phyloP scores from a whole-genome alignment of 345 rosid genomes.

The Physaria fendleri region DNA sequence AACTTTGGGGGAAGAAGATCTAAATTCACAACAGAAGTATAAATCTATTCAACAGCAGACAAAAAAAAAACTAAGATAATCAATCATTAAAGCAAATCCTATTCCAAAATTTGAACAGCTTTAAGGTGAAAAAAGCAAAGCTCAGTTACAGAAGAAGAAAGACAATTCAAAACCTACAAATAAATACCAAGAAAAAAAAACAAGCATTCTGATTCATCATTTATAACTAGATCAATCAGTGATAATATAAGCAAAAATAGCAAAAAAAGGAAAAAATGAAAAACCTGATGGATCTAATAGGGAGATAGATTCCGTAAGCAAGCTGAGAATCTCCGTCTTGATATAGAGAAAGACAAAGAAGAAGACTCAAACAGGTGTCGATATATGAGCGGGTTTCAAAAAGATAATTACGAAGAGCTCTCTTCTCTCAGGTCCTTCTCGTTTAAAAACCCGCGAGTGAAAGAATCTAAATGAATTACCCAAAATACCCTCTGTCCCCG shows the following conservation, averaged over 20 bases:
- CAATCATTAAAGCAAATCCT: not conserved
- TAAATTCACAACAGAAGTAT: slow-evolving; percentile 14
- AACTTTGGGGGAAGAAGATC: slow-evolving; percentile 1
- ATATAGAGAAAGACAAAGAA: not conserved
- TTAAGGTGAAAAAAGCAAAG: not conserved
- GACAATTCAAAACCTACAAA: not conserved
- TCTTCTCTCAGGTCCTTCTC: too few relatives aligned
- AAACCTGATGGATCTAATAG: slow-evolving; percentile 30
- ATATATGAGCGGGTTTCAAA: slow-evolving; percentile 5
- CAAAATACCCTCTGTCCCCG: slow-evolving; percentile 17
- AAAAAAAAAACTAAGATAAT: not conserved
- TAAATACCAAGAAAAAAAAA: not conserved
- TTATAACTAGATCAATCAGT: not conserved
- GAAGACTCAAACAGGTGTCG: slow-evolving; percentile 23
- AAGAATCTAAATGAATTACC: not conserved
- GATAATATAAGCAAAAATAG: not conserved
- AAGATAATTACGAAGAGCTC: not conserved
- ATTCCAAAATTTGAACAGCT: not conserved
- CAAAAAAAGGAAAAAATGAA: not conserved
- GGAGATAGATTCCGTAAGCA: slow-evolving; percentile 16
- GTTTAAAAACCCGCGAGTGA: slow-evolving; percentile 25
- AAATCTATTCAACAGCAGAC: not conserved
- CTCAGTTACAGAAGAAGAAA: not conserved
- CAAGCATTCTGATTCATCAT: slow-evolving; percentile 21
- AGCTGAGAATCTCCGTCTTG: slow-evolving; percentile 24